Evolutionary conservation across 2,329 filamentous ascomycete genomes (phyloP).

Genomic region (Aspergillus terreus): DNA sequence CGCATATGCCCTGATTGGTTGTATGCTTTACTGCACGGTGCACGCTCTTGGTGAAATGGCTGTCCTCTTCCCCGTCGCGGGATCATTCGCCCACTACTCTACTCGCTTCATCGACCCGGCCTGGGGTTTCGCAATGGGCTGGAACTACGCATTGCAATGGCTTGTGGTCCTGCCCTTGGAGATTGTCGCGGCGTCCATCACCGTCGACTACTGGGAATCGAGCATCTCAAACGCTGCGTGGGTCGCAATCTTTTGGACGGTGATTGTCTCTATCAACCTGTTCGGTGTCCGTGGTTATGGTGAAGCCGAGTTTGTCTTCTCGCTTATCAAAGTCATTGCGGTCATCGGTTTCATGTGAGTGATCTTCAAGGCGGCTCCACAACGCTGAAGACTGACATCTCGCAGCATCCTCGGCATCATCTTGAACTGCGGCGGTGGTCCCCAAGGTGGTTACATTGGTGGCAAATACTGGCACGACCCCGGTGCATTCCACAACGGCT

Average conservation of each 20-base stretch:
- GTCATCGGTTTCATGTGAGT: constrained; percentile 82
- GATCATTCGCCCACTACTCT: constrained; percentile 88
- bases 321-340: constrained; percentile 78
- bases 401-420: constrained; percentile 75
- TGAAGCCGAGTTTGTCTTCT: constrained; percentile 85
- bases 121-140: constrained; percentile 93
- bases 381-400: constrained; percentile 13
- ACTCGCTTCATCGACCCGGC: constrained; percentile 90
- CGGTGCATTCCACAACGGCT: constrained; percentile 69
- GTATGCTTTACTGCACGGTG: constrained; percentile 88
- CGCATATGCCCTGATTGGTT: constrained; percentile 73
- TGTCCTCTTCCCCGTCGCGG: constrained; percentile 83
- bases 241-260: constrained; percentile 73
- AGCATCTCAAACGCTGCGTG: constrained; percentile 67
- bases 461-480: constrained; percentile 72
- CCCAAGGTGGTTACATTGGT: constrained; percentile 72
- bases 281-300: constrained; percentile 87
- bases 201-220: constrained; percentile 74
- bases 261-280: constrained; percentile 78
- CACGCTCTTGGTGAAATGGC: constrained; percentile 90
- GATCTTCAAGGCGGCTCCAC: not conserved
- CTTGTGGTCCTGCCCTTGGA: constrained; percentile 78
- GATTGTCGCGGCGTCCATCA: constrained; percentile 81
- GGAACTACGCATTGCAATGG: constrained; percentile 93
- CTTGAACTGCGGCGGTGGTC: constrained; percentile 77